Evolutionary conservation across 441 rosid species (phyloP), one percentile per base, ranked within the genome.

Genomic region (Metrosideros polymorpha): DNA sequence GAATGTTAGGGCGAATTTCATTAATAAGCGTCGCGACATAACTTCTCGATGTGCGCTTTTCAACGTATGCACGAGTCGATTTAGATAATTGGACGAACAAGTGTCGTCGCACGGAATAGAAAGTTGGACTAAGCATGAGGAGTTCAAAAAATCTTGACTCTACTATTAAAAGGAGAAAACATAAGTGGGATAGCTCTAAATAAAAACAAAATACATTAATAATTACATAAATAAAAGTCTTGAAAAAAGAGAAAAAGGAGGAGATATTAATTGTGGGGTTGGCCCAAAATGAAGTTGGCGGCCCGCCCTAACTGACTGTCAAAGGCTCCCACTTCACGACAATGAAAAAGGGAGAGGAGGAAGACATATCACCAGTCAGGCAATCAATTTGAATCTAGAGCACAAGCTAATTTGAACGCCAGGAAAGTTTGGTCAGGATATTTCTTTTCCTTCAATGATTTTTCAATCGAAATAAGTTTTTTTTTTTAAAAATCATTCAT

Each of bases 21-120:
- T 12, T 66, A 9, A 19, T 5, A 9, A 19, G 27, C 7, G 6
- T 19, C 2, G 0, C 0, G 0, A 0, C 4, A 0, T 66, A 35
- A 66, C 10, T n/a, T n/a, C 18, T 35, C 25, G 0, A 18, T 9
- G 14, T 2, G 10, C 7, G 18, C 25, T 12, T 9, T 66, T 3
- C 2, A 1, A 9, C 1, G 0, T 18, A 1, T 0, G 6, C 6
- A 4, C 7, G 1, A 9, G 43, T 66, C 4, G 22, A 66, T 32
- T 18, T 32, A 32, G 42, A 4, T 32, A 63, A 8, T 9, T 9
- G 32, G 27, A 63, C 1, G 42, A 2, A 4, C 0, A 9, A 17
- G 12, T 4, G 24, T 7, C 7, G 8, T 30, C 32, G 9, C 35
- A 59, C 2, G 4, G 8, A 29, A 29, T 29, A 8, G 10, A 30